A percentile compares a stretch with the other conserved stretches of the same genome.
These are phyloP conservation scores for Fraxinus albicans DNA, from an alignment of 305 asterid genomes.

Conservation along the genomic window DNA sequence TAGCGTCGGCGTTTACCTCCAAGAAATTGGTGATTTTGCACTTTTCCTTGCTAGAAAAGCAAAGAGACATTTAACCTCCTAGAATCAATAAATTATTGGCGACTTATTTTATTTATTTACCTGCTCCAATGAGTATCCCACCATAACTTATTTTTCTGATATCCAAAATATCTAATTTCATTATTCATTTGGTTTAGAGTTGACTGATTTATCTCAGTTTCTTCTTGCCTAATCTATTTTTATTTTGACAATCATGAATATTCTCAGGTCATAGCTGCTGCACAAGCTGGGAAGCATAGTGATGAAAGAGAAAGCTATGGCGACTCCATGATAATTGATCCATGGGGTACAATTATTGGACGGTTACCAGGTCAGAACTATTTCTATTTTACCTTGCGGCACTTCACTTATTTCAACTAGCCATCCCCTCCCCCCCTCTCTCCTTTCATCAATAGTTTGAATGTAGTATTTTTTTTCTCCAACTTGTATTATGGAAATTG, in stretches of 20 bases:
- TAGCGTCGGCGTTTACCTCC: background rate
- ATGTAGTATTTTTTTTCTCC: background rate
- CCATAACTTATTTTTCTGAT: background rate
- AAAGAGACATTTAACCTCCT: background rate
- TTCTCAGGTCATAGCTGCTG: constrained; percentile 73
- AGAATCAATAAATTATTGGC: background rate
- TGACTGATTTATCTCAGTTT: background rate
- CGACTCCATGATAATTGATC: constrained; percentile 80
- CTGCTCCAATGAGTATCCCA: background rate
- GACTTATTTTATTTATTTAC: background rate
- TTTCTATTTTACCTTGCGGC: background rate
- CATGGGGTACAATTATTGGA: constrained; percentile 84
- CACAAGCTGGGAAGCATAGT: constrained; percentile 88
- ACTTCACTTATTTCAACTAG: background rate
- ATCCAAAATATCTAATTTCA: background rate
- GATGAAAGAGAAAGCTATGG: constrained; percentile 85
- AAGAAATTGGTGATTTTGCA: background rate
- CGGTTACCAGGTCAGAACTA: constrained; percentile 50
- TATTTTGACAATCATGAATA: constrained; percentile 7
- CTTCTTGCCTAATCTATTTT: background rate
- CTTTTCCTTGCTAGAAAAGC: background rate
- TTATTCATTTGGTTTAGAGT: background rate
- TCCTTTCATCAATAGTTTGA: background rate
- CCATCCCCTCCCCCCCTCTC: background rate
- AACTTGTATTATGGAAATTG: background rate